Conservation (phyloP, 352 stramenopile genomes). For the Saprolegnia diclina region DNA sequence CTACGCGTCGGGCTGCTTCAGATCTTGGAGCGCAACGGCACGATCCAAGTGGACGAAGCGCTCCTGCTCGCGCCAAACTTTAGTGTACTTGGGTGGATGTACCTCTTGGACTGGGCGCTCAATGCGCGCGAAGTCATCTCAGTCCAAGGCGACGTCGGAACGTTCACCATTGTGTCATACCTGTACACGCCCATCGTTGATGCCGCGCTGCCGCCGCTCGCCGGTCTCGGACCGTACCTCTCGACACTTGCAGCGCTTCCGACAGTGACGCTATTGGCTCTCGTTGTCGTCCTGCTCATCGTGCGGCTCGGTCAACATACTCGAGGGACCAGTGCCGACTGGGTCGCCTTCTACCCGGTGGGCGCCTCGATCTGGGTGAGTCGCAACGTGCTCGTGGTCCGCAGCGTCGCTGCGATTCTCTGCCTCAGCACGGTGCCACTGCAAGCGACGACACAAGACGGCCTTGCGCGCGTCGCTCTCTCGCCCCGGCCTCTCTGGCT, state of each 20-base stretch:
- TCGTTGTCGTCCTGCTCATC: background rate
- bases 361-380: background rate
- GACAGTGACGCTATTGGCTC: background rate
- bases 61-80: background rate
- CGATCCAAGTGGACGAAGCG: background rate
- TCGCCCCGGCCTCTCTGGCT: background rate
- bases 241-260: background rate
- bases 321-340: background rate
- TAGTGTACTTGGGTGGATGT: slow-evolving; percentile 15
- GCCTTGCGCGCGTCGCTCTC: background rate
- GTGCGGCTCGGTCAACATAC: too few species aligned
- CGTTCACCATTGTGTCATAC: background rate
- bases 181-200: background rate
- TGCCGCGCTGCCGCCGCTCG: background rate
- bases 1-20: background rate
- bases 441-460: background rate
- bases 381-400: background rate
- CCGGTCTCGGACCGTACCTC: background rate
- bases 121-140: background rate
- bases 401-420: background rate
- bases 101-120: slow-evolving; percentile 10
- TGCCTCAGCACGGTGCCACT: background rate
- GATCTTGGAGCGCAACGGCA: background rate
- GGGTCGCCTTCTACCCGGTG: background rate
- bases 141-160: background rate